A percentile compares a stretch with the other conserved stretches of the same genome.
Evolutionary conservation across 441 rosid species (phyloP).

Genomic region (Daphne laureola): DNA sequence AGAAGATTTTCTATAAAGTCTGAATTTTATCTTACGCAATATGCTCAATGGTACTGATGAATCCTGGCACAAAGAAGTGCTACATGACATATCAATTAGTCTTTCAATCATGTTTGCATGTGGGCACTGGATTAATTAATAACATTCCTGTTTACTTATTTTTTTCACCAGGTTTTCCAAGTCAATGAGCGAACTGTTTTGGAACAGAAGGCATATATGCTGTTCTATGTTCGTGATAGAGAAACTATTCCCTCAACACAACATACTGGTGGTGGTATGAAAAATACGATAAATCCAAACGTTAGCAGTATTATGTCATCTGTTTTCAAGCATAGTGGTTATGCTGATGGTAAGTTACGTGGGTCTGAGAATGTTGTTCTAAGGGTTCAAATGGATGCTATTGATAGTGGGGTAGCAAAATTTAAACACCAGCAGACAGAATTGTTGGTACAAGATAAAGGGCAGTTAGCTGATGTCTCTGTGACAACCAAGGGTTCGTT

Average conservation of each 20-base stretch:
- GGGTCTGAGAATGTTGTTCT: slow-evolving; percentile 20
- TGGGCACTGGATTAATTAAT: no score
- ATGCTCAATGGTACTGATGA: no score
- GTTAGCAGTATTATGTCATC: slow-evolving; percentile 23
- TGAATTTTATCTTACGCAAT: no score
- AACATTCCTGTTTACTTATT: slow-evolving; percentile 9
- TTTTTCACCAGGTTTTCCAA: slow-evolving; percentile 61
- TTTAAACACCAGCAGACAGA: slow-evolving; percentile 23
- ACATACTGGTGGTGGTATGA: slow-evolving; percentile 27
- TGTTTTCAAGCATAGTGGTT: slow-evolving; percentile 32
- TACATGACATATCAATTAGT: no score
- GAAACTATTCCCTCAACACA: slow-evolving; percentile 38
- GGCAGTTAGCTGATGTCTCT: slow-evolving; percentile 14
- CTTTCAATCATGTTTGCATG: no score
- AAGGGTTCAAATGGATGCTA: slow-evolving; percentile 23
- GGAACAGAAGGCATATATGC: slow-evolving; percentile 93
- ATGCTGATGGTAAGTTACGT: slow-evolving; percentile 17
- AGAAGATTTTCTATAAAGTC: no score
- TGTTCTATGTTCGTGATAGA: slow-evolving; percentile 91
- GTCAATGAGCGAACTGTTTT: slow-evolving; percentile 77
- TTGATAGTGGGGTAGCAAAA: slow-evolving; percentile 12
- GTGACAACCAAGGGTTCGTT: slow-evolving; percentile 17
- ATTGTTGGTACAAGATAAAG: slow-evolving; percentile 16
- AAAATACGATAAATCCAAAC: slow-evolving; percentile 39
- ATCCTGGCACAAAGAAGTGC: no score